A percentile compares a stretch with the other conserved stretches of the same genome.
These are phyloP conservation scores for Zygoascus hellenicus DNA, from an alignment of 1,139 yeast genomes.

Conservation along the genomic window DNA sequence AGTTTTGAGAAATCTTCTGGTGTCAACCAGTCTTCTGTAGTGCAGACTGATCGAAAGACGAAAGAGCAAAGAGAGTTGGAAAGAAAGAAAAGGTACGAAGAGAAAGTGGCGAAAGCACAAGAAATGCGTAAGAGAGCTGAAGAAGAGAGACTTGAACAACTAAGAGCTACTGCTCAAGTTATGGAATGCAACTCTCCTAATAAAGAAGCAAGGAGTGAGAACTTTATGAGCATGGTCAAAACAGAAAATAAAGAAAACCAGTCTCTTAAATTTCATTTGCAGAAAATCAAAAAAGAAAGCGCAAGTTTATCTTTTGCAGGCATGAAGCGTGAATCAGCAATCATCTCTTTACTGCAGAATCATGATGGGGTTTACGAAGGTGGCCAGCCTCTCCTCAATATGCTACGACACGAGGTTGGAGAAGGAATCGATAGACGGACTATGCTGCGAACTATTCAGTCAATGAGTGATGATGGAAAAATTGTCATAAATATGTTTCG, in stretches of 20 bases:
- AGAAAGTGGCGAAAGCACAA: not conserved
- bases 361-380: constrained; percentile 33
- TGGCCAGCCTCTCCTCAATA: constrained; percentile 23
- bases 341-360: constrained; percentile 30
- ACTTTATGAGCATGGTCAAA: no score
- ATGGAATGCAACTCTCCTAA: no score
- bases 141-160: not conserved
- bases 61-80: not conserved
- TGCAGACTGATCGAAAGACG: no score
- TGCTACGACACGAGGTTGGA: constrained; percentile 24
- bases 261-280: no score
- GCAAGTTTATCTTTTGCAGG: constrained; percentile 29
- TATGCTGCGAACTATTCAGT: constrained; percentile 23
- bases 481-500: constrained; percentile 20
- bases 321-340: constrained; percentile 30
- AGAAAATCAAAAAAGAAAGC: no score
- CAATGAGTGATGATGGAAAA: constrained; percentile 25
- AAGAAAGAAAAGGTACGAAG: not conserved
- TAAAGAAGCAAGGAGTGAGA: no score
- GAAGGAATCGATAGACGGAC: constrained; percentile 34
- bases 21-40: no score
- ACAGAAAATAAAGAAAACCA: no score
- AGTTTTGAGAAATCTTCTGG: no score
- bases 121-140: not conserved
- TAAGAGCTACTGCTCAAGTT: no score